Evolutionary conservation across 345 rosid genomes (phyloP).

Genomic region (Euphorbia peplus): DNA sequence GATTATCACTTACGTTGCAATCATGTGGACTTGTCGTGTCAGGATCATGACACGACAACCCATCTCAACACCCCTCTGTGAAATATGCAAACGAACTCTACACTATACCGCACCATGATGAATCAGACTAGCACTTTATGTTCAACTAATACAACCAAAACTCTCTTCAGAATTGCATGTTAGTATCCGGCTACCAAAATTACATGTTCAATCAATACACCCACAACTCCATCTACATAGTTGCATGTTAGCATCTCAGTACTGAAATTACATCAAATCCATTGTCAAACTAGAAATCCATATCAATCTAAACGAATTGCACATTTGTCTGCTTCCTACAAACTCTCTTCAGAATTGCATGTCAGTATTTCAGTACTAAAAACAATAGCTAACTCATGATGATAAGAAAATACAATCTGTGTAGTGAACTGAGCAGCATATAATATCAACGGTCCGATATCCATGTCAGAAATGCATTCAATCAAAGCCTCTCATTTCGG

Average conservation of each 20-base stretch:
- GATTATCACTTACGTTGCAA: too few species aligned
- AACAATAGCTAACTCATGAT: neutral
- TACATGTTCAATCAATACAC: too few species aligned
- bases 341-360: too few species aligned
- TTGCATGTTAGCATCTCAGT: neutral
- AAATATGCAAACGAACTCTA: neutral
- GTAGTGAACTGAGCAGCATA: neutral
- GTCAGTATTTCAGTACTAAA: too few species aligned
- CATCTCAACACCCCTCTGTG: neutral
- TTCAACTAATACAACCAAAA: neutral
- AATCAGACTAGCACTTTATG: neutral
- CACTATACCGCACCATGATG: neutral
- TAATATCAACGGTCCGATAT: neutral
- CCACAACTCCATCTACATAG: neutral
- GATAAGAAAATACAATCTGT: neutral
- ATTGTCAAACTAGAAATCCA: neutral
- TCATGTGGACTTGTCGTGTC: too few species aligned
- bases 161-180: too few species aligned
- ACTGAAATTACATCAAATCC: neutral
- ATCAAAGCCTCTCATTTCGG: too few species aligned
- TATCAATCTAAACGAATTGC: neutral
- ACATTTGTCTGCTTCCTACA: neutral
- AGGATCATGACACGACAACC: too few species aligned
- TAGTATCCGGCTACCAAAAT: too few species aligned
- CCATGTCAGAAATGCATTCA: neutral